Evolutionary conservation across 2,329 filamentous ascomycete species (phyloP), one percentile per base, ranked within the genome.

Genomic region (Pseudogymnoascus sp.): DNA sequence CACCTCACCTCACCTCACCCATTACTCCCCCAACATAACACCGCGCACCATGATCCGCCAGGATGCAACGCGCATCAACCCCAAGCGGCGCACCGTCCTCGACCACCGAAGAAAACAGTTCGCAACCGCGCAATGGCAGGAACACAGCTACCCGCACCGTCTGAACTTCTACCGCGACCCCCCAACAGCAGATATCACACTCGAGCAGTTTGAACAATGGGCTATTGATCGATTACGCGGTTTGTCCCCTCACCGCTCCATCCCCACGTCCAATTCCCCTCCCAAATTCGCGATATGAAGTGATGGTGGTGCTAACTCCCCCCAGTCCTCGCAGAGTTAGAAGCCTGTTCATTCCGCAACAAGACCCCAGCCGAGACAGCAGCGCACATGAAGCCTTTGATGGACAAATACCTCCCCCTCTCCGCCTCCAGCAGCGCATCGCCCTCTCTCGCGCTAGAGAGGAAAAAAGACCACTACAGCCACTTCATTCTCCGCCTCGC

Each of bases 151-250:
- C 73, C 85, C 88, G 12, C 83, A 93, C 74, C 88, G 92, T 63
- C 83, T 99, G 71, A 99, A 95, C 79, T 93, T 97, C 76, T 99
- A 99, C 78, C 79, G 85, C 45, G 82, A 88, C 26, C 90, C 94
- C 52, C 94, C 94, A 0, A 97, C 92, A 0, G 89, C 90, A 58
- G 94, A 99, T 72, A 94, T 99, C 69, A 96, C 91, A 0, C 85
- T 99, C 43, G 94, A 99, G 73, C 88, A 99, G 73, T 99, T 99
- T 71, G 94, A 99, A 74, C 92, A 96, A 82, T 99, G 94, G 94
- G 94, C 92, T 10, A 97, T 99, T 71, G 90, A 96, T 71, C 83
- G 94, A 63, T 75, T 99, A 67, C 88, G 91, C 77, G 84, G 91
- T 91, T 78, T 62, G 78, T 61, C 49, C 68, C 29, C 67, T 33